phyloP scores from a whole-genome alignment of 1,284 basidiomycete genomes.

The Pseudozyma pruni region DNA sequence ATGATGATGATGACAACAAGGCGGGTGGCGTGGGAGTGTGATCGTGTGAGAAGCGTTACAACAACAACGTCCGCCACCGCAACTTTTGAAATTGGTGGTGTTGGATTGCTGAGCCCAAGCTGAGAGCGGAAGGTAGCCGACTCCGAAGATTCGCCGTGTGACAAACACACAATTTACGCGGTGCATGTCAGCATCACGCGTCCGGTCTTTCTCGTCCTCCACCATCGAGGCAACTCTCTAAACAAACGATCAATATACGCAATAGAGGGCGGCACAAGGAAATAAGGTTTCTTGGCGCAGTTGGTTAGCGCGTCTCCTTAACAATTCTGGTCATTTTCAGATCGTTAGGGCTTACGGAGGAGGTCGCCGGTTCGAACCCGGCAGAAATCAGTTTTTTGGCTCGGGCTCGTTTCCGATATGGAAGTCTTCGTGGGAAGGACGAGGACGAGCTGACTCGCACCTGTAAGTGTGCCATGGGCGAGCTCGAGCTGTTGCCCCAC shows the following conservation, averaged over 20 bases:
- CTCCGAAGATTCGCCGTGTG: too few species aligned
- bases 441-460: not conserved
- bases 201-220: not conserved
- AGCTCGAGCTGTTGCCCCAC: too few species aligned
- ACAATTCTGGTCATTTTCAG: constrained; percentile 34
- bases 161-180: constrained; percentile 2
- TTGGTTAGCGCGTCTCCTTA: constrained; percentile 57
- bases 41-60: constrained; percentile 1
- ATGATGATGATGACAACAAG: not conserved
- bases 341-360: constrained; percentile 54
- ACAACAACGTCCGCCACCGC: too few species aligned
- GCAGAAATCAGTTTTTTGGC: constrained; percentile 45
- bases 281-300: constrained; percentile 47
- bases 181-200: constrained; percentile 4
- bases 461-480: too few species aligned
- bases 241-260: too few species aligned
- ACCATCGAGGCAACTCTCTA: too few species aligned
- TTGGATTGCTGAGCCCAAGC: constrained; percentile 18
- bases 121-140: constrained; percentile 1
- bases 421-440: not conserved
- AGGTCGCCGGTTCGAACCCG: constrained; percentile 58
- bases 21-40: not conserved
- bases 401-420: not conserved
- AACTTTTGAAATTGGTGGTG: not conserved
- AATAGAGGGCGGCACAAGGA: too few species aligned